phyloP scores from a whole-genome alignment of 106 monocot species.

The Dendrobium chrysotoxum region DNA sequence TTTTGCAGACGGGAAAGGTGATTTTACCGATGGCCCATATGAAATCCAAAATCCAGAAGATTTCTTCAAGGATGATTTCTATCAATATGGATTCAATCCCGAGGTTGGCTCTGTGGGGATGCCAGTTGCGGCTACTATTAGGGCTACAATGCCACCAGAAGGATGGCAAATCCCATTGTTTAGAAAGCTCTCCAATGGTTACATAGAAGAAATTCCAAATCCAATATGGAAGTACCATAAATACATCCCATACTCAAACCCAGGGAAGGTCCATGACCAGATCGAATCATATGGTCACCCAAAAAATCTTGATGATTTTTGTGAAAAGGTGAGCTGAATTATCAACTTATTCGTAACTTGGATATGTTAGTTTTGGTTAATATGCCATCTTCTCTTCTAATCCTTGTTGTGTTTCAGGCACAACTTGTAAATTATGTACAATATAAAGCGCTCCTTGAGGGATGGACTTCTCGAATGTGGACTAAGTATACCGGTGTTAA shows the following conservation, averaged over 20 bases:
- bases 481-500: slow-evolving; percentile 86
- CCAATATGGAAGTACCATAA: slow-evolving; percentile 98
- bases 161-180: slow-evolving; percentile 85
- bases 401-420: slow-evolving; percentile 43
- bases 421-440: slow-evolving; percentile 94
- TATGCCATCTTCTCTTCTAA: neutral
- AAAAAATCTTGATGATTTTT: slow-evolving; percentile 86
- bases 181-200: slow-evolving; percentile 46
- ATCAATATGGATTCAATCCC: slow-evolving; percentile 88
- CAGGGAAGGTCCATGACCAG: slow-evolving; percentile 91
- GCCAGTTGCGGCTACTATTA: slow-evolving; percentile 88
- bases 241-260: slow-evolving; percentile 90
- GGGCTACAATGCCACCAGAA: slow-evolving; percentile 90
- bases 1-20: slow-evolving; percentile 89
- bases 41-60: slow-evolving; percentile 88
- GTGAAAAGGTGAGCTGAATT: slow-evolving; percentile 59
- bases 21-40: slow-evolving; percentile 95
- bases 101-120: slow-evolving; percentile 93
- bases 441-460: slow-evolving; percentile 93
- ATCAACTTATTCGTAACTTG: neutral
- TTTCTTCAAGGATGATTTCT: slow-evolving; percentile 83
- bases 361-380: neutral
- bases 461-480: slow-evolving; percentile 95
- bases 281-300: slow-evolving; percentile 73
- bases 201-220: slow-evolving; percentile 76